Conservation (phyloP, 805 yeast species). For the Lipomyces mesembrius region DNA sequence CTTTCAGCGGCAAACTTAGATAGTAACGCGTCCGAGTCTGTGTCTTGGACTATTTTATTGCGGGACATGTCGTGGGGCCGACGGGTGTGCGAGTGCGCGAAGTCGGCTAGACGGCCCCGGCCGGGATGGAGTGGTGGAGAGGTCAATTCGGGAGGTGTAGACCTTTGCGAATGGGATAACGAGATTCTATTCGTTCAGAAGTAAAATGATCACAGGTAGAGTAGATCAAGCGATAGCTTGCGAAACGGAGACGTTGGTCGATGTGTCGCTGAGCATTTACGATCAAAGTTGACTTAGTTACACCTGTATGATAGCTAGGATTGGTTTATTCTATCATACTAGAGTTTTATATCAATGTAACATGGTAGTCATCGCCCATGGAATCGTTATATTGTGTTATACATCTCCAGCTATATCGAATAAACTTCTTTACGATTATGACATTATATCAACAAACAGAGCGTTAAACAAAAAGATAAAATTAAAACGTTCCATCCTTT, state of each 20-base stretch:
- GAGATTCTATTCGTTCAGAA: background rate
- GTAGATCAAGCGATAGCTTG: background rate
- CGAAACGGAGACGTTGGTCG: background rate
- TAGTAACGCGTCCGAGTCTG: slow-evolving; percentile 65
- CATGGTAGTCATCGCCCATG: background rate
- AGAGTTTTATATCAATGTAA: no score
- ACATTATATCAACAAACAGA: background rate
- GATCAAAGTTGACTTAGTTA: background rate
- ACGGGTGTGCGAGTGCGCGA: background rate
- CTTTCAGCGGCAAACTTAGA: slow-evolving; percentile 55
- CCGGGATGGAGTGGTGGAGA: background rate
- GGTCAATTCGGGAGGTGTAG: background rate
- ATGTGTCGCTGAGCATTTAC: background rate
- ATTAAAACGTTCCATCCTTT: background rate
- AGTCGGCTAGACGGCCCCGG: background rate
- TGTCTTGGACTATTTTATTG: slow-evolving; percentile 56
- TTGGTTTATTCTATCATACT: no score
- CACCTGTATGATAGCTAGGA: no score
- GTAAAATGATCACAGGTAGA: background rate
- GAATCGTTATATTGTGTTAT: background rate
- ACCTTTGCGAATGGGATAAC: background rate
- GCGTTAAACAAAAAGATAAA: background rate
- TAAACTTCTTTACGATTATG: background rate
- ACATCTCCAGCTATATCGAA: background rate
- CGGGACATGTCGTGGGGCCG: slow-evolving; percentile 27